A percentile compares a stretch with the other conserved stretches of the same genome.
These are phyloP conservation scores for Tuber magnatum DNA, from an alignment of 495 filamentous ascomycete species.

Conservation along the genomic window DNA sequence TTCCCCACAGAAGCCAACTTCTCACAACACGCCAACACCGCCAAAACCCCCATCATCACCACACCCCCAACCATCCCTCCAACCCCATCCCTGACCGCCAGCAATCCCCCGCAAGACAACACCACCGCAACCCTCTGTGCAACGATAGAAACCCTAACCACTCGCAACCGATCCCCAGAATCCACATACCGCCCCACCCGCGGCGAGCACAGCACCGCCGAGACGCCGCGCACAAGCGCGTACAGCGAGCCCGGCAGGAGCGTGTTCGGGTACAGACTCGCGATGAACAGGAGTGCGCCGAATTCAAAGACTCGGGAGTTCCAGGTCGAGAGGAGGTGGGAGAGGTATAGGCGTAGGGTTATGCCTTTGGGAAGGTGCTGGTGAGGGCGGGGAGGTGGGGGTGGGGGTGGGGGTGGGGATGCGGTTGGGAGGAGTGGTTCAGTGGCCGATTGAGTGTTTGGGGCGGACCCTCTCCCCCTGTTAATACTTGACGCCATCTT, in stretches of 20 bases:
- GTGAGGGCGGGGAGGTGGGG: neutral
- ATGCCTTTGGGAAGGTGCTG: neutral
- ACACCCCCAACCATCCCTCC: slow-evolving; percentile 13
- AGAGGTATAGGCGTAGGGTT: slow-evolving; percentile 45
- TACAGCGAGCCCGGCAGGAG: slow-evolving; percentile 44
- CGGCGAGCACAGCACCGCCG: slow-evolving; percentile 40
- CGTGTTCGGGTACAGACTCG: slow-evolving; percentile 51
- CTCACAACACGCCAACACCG: slow-evolving; percentile 13
- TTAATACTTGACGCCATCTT: neutral
- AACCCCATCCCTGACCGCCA: slow-evolving; percentile 2
- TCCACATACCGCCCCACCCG: slow-evolving; percentile 40
- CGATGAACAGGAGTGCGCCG: slow-evolving; percentile 55
- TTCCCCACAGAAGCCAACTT: slow-evolving; percentile 42
- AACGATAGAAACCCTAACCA: slow-evolving; percentile 42
- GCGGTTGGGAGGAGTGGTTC: neutral
- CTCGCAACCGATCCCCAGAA: slow-evolving; percentile 31
- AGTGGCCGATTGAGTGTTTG: neutral
- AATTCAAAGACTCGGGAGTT: slow-evolving; percentile 64
- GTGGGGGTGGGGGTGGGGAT: neutral
- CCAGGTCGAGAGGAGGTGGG: slow-evolving; percentile 61
- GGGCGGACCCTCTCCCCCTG: too few relatives aligned
- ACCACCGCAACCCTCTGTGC: slow-evolving; percentile 39
- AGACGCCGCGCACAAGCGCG: slow-evolving; percentile 34
- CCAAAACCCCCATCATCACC: slow-evolving; percentile 3
- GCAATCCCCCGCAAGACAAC: slow-evolving; percentile 19